These are phyloP conservation scores for Meyerozyma smithsonii DNA, from an alignment of 1,139 yeast genomes.

Conservation along the genomic window DNA sequence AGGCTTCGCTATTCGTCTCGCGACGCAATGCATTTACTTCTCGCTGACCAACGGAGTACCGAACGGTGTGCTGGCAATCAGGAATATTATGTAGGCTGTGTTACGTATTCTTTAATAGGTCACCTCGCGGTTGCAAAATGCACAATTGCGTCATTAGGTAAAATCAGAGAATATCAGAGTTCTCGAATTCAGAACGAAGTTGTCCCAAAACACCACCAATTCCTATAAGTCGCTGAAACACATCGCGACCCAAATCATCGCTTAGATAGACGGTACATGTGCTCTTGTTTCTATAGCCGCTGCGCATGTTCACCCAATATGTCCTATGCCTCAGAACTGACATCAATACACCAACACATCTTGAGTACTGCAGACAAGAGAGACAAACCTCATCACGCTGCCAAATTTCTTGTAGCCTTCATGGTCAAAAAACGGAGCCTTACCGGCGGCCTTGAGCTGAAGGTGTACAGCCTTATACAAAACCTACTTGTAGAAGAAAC, in stretches of 20 bases:
- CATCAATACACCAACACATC: neutral
- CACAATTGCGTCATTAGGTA: neutral
- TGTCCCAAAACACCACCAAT: too few species aligned
- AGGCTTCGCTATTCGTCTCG: too few species aligned
- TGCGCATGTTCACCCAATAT: too few species aligned
- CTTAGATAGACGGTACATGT: too few species aligned
- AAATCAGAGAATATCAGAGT: neutral
- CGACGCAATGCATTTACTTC: too few species aligned
- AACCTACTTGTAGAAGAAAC: conserved; percentile 50
- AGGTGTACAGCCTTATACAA: conserved; percentile 46
- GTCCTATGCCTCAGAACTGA: too few species aligned
- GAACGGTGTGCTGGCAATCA: too few species aligned
- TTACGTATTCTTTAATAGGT: neutral
- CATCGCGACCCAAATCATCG: too few species aligned
- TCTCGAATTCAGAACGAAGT: neutral
- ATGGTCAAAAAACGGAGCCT: conserved; percentile 17
- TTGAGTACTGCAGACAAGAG: neutral
- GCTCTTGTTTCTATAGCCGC: too few species aligned
- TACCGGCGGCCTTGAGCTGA: conserved; percentile 41
- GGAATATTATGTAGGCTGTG: too few species aligned
- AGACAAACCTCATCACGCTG: neutral
- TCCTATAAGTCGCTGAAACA: too few species aligned
- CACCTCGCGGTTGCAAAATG: neutral
- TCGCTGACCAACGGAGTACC: too few species aligned
- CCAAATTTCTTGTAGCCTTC: neutral